Percentiles rank a stretch among this genome's conserved stretches.
These are phyloP conservation scores for Cladophialophora carrionii DNA, from an alignment of 2,329 filamentous ascomycete genomes.

Conservation along the genomic window DNA sequence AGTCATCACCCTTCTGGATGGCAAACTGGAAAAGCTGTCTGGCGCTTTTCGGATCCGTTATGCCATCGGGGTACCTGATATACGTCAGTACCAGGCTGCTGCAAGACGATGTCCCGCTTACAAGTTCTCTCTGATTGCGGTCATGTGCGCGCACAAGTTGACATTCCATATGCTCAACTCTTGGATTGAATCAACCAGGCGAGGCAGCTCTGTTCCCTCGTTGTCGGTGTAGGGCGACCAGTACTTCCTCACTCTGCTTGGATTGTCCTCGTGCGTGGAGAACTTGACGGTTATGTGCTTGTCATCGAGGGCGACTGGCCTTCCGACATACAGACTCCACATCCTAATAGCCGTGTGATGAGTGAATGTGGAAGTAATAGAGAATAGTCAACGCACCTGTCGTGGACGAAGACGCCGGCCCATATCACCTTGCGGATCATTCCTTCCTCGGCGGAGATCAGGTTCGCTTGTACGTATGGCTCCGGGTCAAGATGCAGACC, in stretches of 20 bases:
- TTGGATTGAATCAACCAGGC: constrained; percentile 23
- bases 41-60: constrained; percentile 16
- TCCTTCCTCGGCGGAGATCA: constrained; percentile 23
- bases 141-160: constrained; percentile 34
- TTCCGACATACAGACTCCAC: constrained; percentile 37
- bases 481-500: constrained; percentile 30
- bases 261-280: constrained; percentile 3
- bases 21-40: constrained; percentile 28
- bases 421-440: constrained; percentile 29
- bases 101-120: constrained; percentile 12
- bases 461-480: constrained; percentile 24
- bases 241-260: constrained; percentile 12
- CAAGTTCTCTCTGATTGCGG: constrained; percentile 33
- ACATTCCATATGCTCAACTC: constrained; percentile 27
- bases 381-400: constrained; percentile 16
- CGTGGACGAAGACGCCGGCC: constrained; percentile 29
- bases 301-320: constrained; percentile 35
- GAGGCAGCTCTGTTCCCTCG: constrained; percentile 12
- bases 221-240: constrained; percentile 27
- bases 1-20: constrained; percentile 15
- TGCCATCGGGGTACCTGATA: constrained; percentile 26
- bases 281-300: constrained; percentile 33
- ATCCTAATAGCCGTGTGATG: constrained; percentile 23
- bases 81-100: neutral
- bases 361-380: neutral